phyloP scores from a whole-genome alignment of 2,329 filamentous ascomycete species.

The Verruconis gallopava region DNA sequence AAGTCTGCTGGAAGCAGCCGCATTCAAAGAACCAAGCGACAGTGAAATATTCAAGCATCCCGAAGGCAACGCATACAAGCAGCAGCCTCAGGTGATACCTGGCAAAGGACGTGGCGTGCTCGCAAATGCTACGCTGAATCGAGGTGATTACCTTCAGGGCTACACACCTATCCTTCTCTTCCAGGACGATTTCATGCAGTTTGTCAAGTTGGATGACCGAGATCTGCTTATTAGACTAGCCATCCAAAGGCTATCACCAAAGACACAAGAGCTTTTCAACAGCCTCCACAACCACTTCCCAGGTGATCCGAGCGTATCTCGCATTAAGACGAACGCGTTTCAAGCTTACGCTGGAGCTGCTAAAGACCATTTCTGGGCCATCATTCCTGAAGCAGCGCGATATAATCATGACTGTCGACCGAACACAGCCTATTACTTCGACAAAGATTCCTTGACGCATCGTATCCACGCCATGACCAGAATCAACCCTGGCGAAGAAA shows the following conservation, averaged over 20 bases:
- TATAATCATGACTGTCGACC: constrained; percentile 33
- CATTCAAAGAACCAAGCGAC: constrained; percentile 1
- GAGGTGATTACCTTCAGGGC: constrained; percentile 3
- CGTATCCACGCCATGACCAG: constrained; percentile 25
- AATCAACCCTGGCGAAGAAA: constrained; percentile 28
- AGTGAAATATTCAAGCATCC: not conserved
- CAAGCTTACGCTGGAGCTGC: constrained; percentile 1
- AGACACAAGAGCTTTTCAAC: constrained; percentile 5
- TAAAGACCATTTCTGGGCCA: constrained; percentile 5
- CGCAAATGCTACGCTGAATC: constrained; percentile 4
- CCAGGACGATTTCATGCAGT: constrained; percentile 10
- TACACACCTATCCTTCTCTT: constrained; percentile 5
- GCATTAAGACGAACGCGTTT: constrained; percentile 11
- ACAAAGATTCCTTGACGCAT: constrained; percentile 24
- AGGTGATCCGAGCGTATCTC: constrained; percentile 2
- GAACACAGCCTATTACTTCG: constrained; percentile 27
- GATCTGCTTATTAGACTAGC: constrained; percentile 2
- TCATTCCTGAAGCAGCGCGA: constrained; percentile 13
- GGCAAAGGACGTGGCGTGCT: constrained; percentile 9
- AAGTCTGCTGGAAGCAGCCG: not conserved
- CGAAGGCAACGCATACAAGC: not conserved
- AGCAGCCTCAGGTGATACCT: constrained; percentile 1
- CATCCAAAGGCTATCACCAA: constrained; percentile 5
- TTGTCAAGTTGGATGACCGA: not conserved
- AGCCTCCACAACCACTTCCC: constrained; percentile 9